Evolutionary conservation across 805 yeast species (phyloP).

Genomic region (Nakazawaea anatomiae): DNA sequence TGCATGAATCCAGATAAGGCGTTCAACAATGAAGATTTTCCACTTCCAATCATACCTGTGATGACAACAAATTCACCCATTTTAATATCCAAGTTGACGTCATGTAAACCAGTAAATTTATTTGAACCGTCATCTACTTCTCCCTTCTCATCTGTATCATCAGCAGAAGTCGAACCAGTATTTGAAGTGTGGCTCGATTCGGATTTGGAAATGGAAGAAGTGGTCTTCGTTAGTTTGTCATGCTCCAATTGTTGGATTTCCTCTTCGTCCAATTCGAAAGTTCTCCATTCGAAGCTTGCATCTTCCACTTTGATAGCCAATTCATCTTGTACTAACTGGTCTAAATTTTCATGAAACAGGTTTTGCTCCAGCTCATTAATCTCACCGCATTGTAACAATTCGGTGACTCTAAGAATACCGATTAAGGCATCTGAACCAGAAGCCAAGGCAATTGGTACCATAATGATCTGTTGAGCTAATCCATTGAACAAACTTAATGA

Average conservation of each 20-base stretch:
- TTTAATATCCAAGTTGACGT: constrained; percentile 47
- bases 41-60: constrained; percentile 77
- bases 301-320: constrained; percentile 43
- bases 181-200: neutral
- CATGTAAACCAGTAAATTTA: constrained; percentile 34
- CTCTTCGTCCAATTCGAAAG: constrained; percentile 26
- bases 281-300: constrained; percentile 68
- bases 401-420: constrained; percentile 53
- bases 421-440: constrained; percentile 63
- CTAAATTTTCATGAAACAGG: constrained; percentile 13
- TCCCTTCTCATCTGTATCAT: constrained; percentile 14
- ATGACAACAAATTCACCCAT: constrained; percentile 70
- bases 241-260: constrained; percentile 10
- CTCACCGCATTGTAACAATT: constrained; percentile 42
- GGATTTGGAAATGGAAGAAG: neutral
- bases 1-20: constrained; percentile 64
- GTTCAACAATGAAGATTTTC: constrained; percentile 59
- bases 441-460: constrained; percentile 67
- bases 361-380: constrained; percentile 29
- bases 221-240: neutral
- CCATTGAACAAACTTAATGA: constrained; percentile 64
- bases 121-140: neutral
- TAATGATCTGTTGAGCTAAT: constrained; percentile 54
- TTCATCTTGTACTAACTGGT: constrained; percentile 14
- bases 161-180: neutral